Evolutionary conservation across 148 eudicot genomes (phyloP).

Genomic region (Vaccinium vitisidaea): DNA sequence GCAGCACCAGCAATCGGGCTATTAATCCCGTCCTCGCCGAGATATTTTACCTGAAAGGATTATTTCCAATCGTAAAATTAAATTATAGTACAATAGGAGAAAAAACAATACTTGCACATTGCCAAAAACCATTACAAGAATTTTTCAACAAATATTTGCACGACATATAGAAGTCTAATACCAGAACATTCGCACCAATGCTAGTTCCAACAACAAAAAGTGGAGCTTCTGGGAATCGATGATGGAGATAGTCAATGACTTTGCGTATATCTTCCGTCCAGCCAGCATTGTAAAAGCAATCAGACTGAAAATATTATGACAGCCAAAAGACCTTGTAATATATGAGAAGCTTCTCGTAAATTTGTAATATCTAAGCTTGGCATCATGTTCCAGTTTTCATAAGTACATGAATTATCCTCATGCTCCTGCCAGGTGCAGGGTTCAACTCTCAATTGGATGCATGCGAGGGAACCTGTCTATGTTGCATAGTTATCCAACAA

Average conservation of each 20-base stretch:
- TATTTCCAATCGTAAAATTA: conserved; percentile 3
- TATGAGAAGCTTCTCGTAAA: not conserved
- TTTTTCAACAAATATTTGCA: not conserved
- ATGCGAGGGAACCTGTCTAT: too few relatives aligned
- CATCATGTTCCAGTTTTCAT: not conserved
- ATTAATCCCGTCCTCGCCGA: conserved; percentile 83
- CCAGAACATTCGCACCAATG: conserved; percentile 93
- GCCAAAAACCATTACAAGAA: not conserved
- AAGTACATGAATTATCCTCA: not conserved
- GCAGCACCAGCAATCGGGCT: conserved; percentile 78
- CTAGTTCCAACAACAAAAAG: conserved; percentile 84
- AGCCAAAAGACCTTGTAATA: not conserved
- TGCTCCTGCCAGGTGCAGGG: conserved; percentile 4
- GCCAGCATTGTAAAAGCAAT: conserved; percentile 80
- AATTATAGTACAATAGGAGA: not conserved
- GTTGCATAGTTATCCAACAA: not conserved
- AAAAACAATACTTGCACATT: not conserved
- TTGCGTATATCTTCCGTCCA: conserved; percentile 82
- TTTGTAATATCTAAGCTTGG: not conserved
- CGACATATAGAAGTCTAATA: conserved; percentile 22
- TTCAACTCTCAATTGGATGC: not conserved
- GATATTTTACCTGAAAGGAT: conserved; percentile 70
- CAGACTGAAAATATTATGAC: conserved; percentile 55
- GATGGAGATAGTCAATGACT: conserved; percentile 59
- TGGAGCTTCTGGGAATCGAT: conserved; percentile 64